A percentile compares a stretch with the other conserved stretches of the same genome.
phyloP scores from a whole-genome alignment of 495 filamentous ascomycete species.

The Aspergillus leporis region DNA sequence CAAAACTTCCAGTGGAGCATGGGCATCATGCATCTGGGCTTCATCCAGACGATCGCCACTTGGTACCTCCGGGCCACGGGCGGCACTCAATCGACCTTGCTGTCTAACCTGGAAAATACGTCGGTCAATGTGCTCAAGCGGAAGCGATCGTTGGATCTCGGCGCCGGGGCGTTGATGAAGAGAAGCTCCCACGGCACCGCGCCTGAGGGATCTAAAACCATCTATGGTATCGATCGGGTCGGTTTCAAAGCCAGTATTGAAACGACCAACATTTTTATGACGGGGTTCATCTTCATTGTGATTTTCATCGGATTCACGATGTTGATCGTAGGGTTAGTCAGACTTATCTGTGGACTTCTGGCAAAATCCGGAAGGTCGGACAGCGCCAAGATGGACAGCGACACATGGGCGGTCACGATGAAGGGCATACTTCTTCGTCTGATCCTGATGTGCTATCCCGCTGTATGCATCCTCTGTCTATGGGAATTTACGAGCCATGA shows the following conservation, averaged over 20 bases:
- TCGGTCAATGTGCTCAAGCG: slow-evolving; percentile 39
- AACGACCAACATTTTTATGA: slow-evolving; percentile 89
- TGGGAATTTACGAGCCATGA: slow-evolving; percentile 91
- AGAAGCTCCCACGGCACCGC: slow-evolving; percentile 27
- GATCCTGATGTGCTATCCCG: slow-evolving; percentile 86
- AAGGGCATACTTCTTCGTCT: slow-evolving; percentile 91
- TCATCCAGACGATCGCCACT: slow-evolving; percentile 81
- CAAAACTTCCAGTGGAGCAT: slow-evolving; percentile 99
- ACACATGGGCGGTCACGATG: slow-evolving; percentile 79
- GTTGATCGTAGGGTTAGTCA: slow-evolving; percentile 72
- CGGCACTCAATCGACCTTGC: slow-evolving; percentile 75
- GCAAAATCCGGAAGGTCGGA: slow-evolving; percentile 66
- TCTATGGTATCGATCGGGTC: slow-evolving; percentile 78
- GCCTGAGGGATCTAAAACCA: slow-evolving; percentile 54
- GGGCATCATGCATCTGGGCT: slow-evolving; percentile 86
- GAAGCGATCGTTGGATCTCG: neutral
- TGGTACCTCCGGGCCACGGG: slow-evolving; percentile 97
- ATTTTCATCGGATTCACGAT: slow-evolving; percentile 74
- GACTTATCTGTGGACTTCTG: slow-evolving; percentile 68
- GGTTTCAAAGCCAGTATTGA: slow-evolving; percentile 85
- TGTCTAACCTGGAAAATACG: slow-evolving; percentile 66
- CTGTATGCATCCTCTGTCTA: slow-evolving; percentile 84
- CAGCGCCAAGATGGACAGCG: slow-evolving; percentile 67
- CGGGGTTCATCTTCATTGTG: slow-evolving; percentile 84
- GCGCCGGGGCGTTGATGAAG: slow-evolving; percentile 2